Base-by-base conservation (phyloP, 768 basidiomycete genomes). In the Trametes villosa region DNA sequence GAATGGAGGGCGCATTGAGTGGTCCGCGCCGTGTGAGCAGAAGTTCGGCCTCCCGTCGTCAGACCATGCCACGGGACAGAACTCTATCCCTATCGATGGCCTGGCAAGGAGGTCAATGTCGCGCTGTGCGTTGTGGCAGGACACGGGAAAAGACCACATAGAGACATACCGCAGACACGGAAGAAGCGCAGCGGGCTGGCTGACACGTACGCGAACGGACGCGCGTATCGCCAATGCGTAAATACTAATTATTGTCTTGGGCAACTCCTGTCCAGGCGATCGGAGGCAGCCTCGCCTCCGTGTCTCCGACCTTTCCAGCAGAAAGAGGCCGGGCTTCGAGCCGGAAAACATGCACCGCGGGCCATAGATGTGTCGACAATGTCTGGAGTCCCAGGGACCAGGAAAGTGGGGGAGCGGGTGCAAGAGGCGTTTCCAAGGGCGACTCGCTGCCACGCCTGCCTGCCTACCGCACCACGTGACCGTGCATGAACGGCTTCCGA, bases 1-100 rank as follows among this genome's bases (percentile, higher is more conserved):
- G 49, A 45, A 52, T 44, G 56, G 38, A 49, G 56, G 36, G 46
- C 47, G 46, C 40, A 57, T 50, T 57, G 56, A 57, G 47, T 57
- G 56, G 26, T 12, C 47, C 7, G 27, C 56, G 56, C 56, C 56
- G 56, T 57, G 56, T 49, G 56, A 57, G 47, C 56, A 57, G 47
- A 57, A 49, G 47, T n/a, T 18, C 36, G 36, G 47, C 3, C 27
- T 22, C 27, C 38, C 56, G 47, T 57, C 47, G 22, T 50, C 29
- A 41, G 38, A 17, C 38, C 56, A 45, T 47, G 52, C 45, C 59
- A 60, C 59, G 59, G 59, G 59, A 53, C 51, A 53, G 59, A 60
- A 60, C 59, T 60, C 51, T 53, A 44, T 60, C 30, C 59, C 59
- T 60, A 60, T 60, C 59, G 59, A 60, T 60, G 45, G 50, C 27